These are phyloP conservation scores for Fusarium sp. DNA, from an alignment of 2,329 filamentous ascomycete genomes.

Conservation along the genomic window DNA sequence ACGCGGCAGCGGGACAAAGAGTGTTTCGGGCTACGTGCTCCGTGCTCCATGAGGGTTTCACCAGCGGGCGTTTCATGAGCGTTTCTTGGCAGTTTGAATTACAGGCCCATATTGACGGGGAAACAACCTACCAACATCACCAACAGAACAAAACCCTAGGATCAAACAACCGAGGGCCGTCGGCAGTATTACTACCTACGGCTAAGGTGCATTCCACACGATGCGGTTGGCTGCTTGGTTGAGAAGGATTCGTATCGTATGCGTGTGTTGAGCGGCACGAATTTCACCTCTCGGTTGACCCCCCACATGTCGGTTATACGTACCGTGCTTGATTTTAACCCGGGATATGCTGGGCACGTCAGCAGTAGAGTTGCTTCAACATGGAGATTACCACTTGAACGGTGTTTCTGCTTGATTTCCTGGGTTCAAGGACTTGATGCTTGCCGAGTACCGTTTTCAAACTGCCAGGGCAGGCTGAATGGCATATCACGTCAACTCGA, in stretches of 20 bases:
- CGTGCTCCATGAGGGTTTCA: constrained; percentile 34
- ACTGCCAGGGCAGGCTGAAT: constrained; percentile 11
- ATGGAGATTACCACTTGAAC: constrained; percentile 17
- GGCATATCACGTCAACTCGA: constrained; percentile 4
- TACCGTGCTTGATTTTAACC: constrained; percentile 16
- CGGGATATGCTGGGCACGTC: constrained; percentile 37
- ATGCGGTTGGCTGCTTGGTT: constrained; percentile 20
- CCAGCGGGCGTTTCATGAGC: constrained; percentile 36
- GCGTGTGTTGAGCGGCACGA: constrained; percentile 7
- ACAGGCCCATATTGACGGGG: constrained; percentile 32
- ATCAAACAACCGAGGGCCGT: not conserved
- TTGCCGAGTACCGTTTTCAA: constrained; percentile 2
- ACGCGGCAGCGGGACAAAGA: constrained; percentile 22
- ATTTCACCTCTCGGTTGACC: constrained; percentile 22
- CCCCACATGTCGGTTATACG: constrained; percentile 33
- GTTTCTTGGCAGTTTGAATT: constrained; percentile 37
- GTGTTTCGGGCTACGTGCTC: constrained; percentile 31
- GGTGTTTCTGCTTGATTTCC: constrained; percentile 16
- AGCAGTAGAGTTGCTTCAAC: constrained; percentile 37
- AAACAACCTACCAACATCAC: constrained; percentile 17
- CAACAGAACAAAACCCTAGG: constrained; percentile 5
- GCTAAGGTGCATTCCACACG: constrained; percentile 15
- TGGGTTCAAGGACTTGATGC: constrained; percentile 2
- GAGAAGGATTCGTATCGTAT: constrained; percentile 27
- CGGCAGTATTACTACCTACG: constrained; percentile 9